A percentile compares a stretch with the other conserved stretches of the same genome.
phyloP scores from a whole-genome alignment of 2,329 filamentous ascomycete species.

The Akanthomyces muscarius region DNA sequence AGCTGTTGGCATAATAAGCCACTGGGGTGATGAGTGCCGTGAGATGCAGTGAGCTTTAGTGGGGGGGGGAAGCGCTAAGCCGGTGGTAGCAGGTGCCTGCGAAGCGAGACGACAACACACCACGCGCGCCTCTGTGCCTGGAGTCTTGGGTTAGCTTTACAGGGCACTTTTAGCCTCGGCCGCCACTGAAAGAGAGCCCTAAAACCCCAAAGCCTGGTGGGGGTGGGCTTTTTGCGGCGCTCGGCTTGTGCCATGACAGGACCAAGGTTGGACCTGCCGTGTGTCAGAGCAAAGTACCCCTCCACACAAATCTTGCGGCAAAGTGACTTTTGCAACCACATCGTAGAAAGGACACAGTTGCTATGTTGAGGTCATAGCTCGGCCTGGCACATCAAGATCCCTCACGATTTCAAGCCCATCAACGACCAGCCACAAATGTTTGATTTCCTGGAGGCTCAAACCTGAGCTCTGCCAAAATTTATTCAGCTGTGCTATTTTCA shows the following conservation, averaged over 20 bases:
- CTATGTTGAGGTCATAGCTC: slow-evolving; percentile 28
- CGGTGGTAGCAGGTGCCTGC: background rate
- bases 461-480: no score
- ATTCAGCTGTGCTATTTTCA: background rate
- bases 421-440: no score
- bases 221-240: background rate
- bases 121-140: background rate
- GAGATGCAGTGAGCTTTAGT: slow-evolving; percentile 4
- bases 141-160: no score
- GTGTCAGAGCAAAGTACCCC: background rate
- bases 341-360: slow-evolving; percentile 36
- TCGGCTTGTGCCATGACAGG: background rate
- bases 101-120: background rate
- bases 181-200: no score
- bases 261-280: no score
- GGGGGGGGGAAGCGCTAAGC: background rate
- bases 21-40: no score
- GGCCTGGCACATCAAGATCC: background rate
- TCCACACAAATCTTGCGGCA: background rate
- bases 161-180: no score
- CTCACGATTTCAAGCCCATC: background rate
- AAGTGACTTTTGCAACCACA: background rate
- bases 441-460: no score
- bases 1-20: background rate
- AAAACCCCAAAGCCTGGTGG: no score